Conservation (phyloP, 2,329 filamentous ascomycete genomes). For the Aspergillus nomiae region DNA sequence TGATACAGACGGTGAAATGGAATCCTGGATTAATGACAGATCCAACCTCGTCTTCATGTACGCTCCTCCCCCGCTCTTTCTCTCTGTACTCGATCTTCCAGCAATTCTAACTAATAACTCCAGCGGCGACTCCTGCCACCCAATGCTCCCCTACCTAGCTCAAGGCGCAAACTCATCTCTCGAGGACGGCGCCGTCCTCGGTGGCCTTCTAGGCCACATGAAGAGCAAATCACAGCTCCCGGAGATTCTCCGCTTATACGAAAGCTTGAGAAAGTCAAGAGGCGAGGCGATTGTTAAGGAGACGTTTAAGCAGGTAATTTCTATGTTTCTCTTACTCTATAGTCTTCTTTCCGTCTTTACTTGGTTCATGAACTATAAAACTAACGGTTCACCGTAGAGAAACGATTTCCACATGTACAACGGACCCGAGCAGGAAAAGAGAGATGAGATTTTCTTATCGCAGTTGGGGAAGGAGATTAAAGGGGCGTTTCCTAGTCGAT, state of each 20-base stretch:
- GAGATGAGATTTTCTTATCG: slow-evolving; percentile 60
- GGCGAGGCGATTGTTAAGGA: slow-evolving; percentile 61
- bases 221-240: slow-evolving; percentile 46
- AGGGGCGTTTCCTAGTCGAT: slow-evolving; percentile 63
- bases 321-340: neutral
- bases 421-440: slow-evolving; percentile 58
- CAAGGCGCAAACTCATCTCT: slow-evolving; percentile 69
- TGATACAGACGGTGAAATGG: slow-evolving; percentile 49
- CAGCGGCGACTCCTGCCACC: slow-evolving; percentile 63
- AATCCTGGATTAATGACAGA: slow-evolving; percentile 56
- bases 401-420: slow-evolving; percentile 56
- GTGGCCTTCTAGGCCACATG: slow-evolving; percentile 58
- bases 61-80: neutral
- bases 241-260: slow-evolving; percentile 46
- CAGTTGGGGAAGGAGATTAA: slow-evolving; percentile 56
- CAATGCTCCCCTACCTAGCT: slow-evolving; percentile 65
- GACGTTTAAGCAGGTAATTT: slow-evolving; percentile 55
- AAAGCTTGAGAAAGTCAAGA: slow-evolving; percentile 50
- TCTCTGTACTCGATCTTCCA: neutral
- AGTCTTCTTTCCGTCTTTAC: neutral
- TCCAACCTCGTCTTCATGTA: slow-evolving; percentile 53
- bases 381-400: slow-evolving; percentile 36
- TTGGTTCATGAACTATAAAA: neutral
- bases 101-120: neutral
- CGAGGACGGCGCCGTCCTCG: slow-evolving; percentile 69